Percentiles rank a stretch among this genome's conserved stretches.
Evolutionary conservation across 495 filamentous ascomycete genomes (phyloP).

Genomic region (Xylaria telfairii): DNA sequence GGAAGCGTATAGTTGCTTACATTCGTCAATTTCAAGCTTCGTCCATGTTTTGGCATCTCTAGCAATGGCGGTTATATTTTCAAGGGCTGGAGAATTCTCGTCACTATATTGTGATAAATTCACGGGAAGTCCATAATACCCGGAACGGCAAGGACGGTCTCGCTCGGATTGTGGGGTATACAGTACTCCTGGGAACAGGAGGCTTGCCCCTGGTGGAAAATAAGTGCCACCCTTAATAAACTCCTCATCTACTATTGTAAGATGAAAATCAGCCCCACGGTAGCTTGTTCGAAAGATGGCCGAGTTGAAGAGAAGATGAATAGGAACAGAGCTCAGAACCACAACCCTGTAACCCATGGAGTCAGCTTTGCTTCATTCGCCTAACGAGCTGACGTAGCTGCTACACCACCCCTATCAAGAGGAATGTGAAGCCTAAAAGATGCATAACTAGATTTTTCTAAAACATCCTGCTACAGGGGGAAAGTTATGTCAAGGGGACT

Average conservation of each 20-base stretch:
- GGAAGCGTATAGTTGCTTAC: background rate
- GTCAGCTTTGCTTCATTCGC: background rate
- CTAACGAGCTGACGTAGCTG: background rate
- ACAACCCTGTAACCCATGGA: constrained; percentile 15
- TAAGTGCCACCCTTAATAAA: constrained; percentile 38
- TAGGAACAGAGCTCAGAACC: constrained; percentile 37
- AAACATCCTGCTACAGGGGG: too few relatives aligned
- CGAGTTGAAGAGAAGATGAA: constrained; percentile 41
- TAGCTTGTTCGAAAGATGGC: constrained; percentile 30
- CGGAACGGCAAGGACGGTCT: background rate
- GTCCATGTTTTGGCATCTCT: background rate
- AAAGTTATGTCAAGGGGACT: too few relatives aligned
- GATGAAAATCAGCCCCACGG: constrained; percentile 32
- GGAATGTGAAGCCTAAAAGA: too few relatives aligned
- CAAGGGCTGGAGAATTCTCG: background rate
- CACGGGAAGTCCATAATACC: background rate
- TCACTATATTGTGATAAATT: background rate
- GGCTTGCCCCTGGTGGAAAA: constrained; percentile 29
- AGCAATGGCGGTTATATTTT: background rate
- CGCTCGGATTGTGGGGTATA: too few relatives aligned
- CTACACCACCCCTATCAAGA: too few relatives aligned
- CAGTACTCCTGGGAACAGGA: constrained; percentile 28
- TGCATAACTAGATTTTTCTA: background rate
- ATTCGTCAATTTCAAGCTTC: background rate
- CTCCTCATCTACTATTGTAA: constrained; percentile 42